These are phyloP conservation scores for Strobilomyces confusus DNA, from an alignment of 768 basidiomycete genomes.

Conservation along the genomic window DNA sequence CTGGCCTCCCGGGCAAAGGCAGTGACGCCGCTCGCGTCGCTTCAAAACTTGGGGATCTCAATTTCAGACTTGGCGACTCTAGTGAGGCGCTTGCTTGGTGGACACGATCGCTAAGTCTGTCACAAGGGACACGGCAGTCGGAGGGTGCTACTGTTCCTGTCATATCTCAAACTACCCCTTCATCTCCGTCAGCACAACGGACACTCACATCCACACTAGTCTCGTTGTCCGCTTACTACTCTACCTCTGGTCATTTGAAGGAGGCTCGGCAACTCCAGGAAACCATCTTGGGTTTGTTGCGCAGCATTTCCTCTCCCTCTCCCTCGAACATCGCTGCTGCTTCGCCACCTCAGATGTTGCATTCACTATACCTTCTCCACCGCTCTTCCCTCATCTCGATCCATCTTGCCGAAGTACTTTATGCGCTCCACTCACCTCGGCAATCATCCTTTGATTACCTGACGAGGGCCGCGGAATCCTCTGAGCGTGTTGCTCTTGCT, in stretches of 20 bases:
- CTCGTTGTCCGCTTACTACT: constrained; percentile 69
- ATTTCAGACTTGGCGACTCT: constrained; percentile 47
- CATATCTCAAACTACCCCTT: constrained; percentile 40
- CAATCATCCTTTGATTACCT: constrained; percentile 53
- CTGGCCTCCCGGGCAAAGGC: constrained; percentile 36
- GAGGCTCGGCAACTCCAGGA: constrained; percentile 59
- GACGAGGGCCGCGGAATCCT: constrained; percentile 58
- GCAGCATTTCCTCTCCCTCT: constrained; percentile 47
- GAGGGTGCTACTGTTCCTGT: constrained; percentile 17
- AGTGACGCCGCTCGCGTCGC: constrained; percentile 52
- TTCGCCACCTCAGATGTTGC: constrained; percentile 58
- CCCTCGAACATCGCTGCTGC: constrained; percentile 41
- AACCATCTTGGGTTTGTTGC: constrained; percentile 49
- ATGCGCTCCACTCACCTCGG: constrained; percentile 43
- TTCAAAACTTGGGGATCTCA: constrained; percentile 65
- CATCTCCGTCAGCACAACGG: constrained; percentile 62
- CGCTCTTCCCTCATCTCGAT: constrained; percentile 69
- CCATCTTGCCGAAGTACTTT: constrained; percentile 70
- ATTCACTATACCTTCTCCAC: constrained; percentile 63
- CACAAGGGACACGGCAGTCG: constrained; percentile 29
- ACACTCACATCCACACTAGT: constrained; percentile 57
- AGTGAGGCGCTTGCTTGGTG: constrained; percentile 66
- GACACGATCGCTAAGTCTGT: constrained; percentile 51
- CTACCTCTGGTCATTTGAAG: constrained; percentile 50
- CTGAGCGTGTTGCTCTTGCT: constrained; percentile 57